Evolutionary conservation across 192 early-diverging fungal species (phyloP).

Genomic region (Lobosporangium transversale): DNA sequence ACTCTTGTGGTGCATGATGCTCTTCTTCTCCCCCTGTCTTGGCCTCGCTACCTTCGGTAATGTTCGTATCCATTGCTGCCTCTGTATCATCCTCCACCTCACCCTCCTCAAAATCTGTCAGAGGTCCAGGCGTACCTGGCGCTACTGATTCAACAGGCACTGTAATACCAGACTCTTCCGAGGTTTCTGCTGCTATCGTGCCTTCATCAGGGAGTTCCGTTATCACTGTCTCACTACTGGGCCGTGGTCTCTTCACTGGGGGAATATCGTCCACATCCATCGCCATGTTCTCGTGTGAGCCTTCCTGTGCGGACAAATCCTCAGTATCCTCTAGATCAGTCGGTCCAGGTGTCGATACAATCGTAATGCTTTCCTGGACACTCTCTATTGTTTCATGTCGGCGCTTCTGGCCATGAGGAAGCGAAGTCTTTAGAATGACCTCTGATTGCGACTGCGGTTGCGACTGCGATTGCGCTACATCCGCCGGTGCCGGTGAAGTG

Average conservation of each 20-base stretch:
- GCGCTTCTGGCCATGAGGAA: conserved; percentile 48
- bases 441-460: too few relatives aligned
- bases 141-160: not conserved
- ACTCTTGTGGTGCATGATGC: not conserved
- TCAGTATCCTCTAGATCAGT: conserved; percentile 34
- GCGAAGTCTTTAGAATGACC: too few relatives aligned
- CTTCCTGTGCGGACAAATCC: conserved; percentile 15
- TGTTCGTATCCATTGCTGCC: not conserved
- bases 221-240: conserved; percentile 32
- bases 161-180: not conserved
- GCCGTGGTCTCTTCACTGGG: conserved; percentile 36
- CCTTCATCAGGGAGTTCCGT: conserved; percentile 34
- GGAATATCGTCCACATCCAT: conserved; percentile 51
- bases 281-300: conserved; percentile 8
- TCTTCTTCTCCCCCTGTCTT: not conserved
- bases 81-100: conserved; percentile 27
- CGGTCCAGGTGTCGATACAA: conserved; percentile 46
- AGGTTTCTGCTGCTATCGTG: not conserved
- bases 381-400: conserved; percentile 41
- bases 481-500: not conserved
- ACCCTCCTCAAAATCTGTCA: conserved; percentile 31
- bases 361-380: conserved; percentile 40
- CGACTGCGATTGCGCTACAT: not conserved
- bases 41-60: not conserved
- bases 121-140: conserved; percentile 18